Evolutionary conservation across 192 early-diverging fungal species (phyloP), one percentile per base, ranked within the genome.

Genomic region (Entomortierella beljakovae): DNA sequence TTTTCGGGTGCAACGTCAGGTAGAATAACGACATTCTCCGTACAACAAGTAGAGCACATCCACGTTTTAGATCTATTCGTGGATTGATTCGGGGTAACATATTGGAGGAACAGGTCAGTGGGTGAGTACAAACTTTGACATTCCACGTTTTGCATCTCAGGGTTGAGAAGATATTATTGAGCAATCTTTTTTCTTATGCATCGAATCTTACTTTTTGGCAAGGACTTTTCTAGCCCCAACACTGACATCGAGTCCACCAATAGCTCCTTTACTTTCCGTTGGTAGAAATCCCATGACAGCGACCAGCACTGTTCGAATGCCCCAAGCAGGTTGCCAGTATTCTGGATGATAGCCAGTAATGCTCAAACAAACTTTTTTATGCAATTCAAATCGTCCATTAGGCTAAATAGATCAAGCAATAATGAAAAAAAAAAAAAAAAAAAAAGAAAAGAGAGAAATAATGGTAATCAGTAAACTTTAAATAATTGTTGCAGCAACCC

Each of bases 261-360:
- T 90, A 9, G 93, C 94, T 6, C 88, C 88, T 76, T 94, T 92
- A 10, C 91, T 89, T 59, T 91, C 82, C 0, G 96, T 98, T 49
- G 96, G 94, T 80, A 99, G 88, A 64, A 97, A 99, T 31, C 90
- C 91, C 71, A 96, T 88, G 22, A 99, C 80, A 0, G 94, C 97
- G 6, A 94, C 87, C 43, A 98, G 70, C 6, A 97, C 96, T 9
- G 94, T 95, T 13, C 95, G 91, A 35, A 99, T 94, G 15, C 95
- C 97, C 97, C 97, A 99, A 13, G 96, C 94, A 6, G 98, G 98
- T 65, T 95, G 90, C 97, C 98, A 98, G 60, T 88, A 92, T 76
- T 99, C 95, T 22, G 96, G 95, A 81, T 99, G 97, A 82, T 93
- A 94, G 37, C 91, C 94, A 46, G 95, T 96, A 62, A 97, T 96